Base-by-base conservation (phyloP, 345 rosid genomes). In the Populus alba region DNA sequence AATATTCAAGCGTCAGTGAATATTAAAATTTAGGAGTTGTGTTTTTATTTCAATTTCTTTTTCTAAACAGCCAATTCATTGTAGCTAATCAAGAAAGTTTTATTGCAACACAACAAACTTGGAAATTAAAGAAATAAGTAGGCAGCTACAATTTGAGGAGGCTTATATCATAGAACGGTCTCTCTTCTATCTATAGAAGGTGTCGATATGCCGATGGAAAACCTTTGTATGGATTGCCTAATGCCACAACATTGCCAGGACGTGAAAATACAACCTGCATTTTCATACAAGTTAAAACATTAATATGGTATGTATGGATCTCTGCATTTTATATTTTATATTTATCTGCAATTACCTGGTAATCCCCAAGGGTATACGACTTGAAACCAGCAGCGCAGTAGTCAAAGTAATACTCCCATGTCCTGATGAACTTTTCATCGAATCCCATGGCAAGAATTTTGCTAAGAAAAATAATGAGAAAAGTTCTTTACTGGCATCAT, bases 361-460 rank as follows among this genome's bases (percentile, higher is more conserved):
- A 92, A 85, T 90, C 81, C 77, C 97, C 94, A 7, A 91, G 91
- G 0, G 97, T 92, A 33, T 70, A 84, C 1, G 97, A 79, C 86
- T 90, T 92, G 85, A 93, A 96, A 69, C 97, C 97, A 31, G 97
- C 98, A 29, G 97, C 97, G 12, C 88, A 86, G 55, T 96, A 92
- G 74, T 93, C 95, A 38, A 96, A 96, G 80, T 94, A 96, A 71
- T 94, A 96, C 75, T 94, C 97, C 98, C 98, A 96, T 20, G 97
- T 94, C 51, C 97, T 79, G 7, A 91, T 79, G 89, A 96, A 96
- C 77, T 90, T 85, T 31, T 96, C 93, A 66, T 88, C 66, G 81
- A 96, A 92, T 83, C 97, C 98, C 55, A 96, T 79, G 25, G 83
- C 87, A 76, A 75, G 49, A 77, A 94, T 91, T 88, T 91, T 27